phyloP scores from a whole-genome alignment of 257 asterid genomes.

The Anisodus acutangulus region DNA sequence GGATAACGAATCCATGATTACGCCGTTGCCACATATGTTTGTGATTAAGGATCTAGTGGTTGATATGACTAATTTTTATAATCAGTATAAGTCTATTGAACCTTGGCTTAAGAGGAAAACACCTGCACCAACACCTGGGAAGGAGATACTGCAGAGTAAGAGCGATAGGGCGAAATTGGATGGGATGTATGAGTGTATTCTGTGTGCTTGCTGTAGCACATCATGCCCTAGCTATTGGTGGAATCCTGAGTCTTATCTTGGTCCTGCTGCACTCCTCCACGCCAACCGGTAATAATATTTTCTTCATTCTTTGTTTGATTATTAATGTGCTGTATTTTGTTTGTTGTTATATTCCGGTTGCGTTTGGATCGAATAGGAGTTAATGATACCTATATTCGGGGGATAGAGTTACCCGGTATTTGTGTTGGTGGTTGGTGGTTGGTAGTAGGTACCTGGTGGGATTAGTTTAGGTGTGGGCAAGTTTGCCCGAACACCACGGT shows the following conservation, averaged over 20 bases:
- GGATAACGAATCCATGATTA: constrained; percentile 55
- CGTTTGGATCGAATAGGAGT: neutral
- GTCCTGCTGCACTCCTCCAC: constrained; percentile 95
- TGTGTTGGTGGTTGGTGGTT: neutral
- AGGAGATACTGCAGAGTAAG: constrained; percentile 84
- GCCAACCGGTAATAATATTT: constrained; percentile 65
- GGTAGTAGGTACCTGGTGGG: neutral
- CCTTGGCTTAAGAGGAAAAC: constrained; percentile 94
- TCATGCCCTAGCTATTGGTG: constrained; percentile 99
- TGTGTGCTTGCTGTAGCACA: constrained; percentile 96
- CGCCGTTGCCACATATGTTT: constrained; percentile 95
- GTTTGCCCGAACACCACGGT: neutral
- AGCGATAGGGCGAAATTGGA: constrained; percentile 86
- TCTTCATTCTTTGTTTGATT: neutral
- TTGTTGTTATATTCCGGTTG: neutral
- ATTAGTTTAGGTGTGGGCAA: neutral
- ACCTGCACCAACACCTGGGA: constrained; percentile 61
- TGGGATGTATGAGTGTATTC: constrained; percentile 96
- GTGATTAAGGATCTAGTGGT: constrained; percentile 96
- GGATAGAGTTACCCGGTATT: neutral
- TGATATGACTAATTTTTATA: constrained; percentile 91
- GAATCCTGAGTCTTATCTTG: constrained; percentile 97
- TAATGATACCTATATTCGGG: neutral
- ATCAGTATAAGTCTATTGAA: constrained; percentile 93
- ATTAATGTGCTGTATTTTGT: neutral